Base-by-base conservation (phyloP, 352 stramenopile genomes). In the Pythium brachiatum region DNA sequence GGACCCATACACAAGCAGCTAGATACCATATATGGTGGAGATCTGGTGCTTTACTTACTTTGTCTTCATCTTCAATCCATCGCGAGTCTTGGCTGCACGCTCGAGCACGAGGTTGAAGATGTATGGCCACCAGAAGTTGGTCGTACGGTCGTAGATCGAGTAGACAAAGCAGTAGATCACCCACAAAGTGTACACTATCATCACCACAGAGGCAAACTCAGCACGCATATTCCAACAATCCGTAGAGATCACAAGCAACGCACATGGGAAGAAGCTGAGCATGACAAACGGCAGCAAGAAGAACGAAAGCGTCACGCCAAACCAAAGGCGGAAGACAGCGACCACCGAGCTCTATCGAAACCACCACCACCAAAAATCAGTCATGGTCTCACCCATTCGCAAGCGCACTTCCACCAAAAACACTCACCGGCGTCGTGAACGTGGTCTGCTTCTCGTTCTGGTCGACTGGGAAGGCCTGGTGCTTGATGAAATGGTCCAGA, bases 51-150 rank as follows among this genome's bases (percentile, higher is more conserved):
- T 52, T 66, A 66, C 27, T 36, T 65, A 20, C n/a, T n/a, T n/a
- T n/a, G 47, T 71, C 56, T 72, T 70, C 27, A 57, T 39, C 66
- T 83, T 85, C 41, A 88, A 69, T 20, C 72, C 72, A 23, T 74
- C 69, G 43, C 84, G 78, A 7, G 81, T 89, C 63, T 87, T 90
- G 46, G 66, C 72, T 0, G 77, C 76, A 31, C 79, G 78, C 57
- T 88, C 75, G 60, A 87, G 60, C 39, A 92, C 68, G 46, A 92
- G 73, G 53, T 92, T 90, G 69, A 90, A 80, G 68, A 92, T 90
- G 70, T 92, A 92, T 7, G 83, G 81, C 83, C 83, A 92, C 83
- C 81, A 90, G 46, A 92, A 90, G 58, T 87, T 90, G 48, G 81
- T 92, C 20, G 83, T 92, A 54, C 83, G 83, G 61, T 92, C 83